These are phyloP conservation scores for Ochetophila trinervis DNA, from an alignment of 306 rosid genomes.

Conservation along the genomic window DNA sequence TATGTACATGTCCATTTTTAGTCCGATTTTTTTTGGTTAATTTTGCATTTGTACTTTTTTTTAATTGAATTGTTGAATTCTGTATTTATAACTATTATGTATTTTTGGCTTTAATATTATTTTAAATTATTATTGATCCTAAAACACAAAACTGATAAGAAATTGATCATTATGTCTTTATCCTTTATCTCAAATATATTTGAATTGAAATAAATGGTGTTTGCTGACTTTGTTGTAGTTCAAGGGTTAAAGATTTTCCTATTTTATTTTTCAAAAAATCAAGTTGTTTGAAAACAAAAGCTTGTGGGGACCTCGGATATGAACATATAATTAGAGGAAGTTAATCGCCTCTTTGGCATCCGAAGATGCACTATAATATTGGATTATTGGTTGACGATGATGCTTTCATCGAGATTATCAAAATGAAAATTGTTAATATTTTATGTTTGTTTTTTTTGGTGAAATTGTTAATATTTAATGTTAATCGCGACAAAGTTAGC, in stretches of 20 bases:
- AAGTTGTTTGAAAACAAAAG: conserved; percentile 23
- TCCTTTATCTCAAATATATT: too few relatives aligned
- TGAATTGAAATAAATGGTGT: conserved; percentile 12
- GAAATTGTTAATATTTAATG: conserved; percentile 14
- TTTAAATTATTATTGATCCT: too few relatives aligned
- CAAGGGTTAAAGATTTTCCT: not conserved
- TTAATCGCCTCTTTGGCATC: conserved; percentile 33
- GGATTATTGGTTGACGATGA: conserved; percentile 23
- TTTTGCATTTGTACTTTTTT: too few relatives aligned
- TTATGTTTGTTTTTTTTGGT: too few relatives aligned
- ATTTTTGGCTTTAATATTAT: too few relatives aligned
- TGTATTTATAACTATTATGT: too few relatives aligned
- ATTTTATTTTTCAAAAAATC: not conserved
- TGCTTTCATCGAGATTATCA: conserved; percentile 29
- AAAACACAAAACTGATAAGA: too few relatives aligned
- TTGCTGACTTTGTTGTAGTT: not conserved
- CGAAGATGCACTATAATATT: conserved; percentile 22
- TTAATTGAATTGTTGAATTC: too few relatives aligned
- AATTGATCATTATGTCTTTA: too few relatives aligned
- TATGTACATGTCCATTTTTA: too few relatives aligned
- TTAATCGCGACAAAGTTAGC: conserved; percentile 3
- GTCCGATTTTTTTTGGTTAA: too few relatives aligned
- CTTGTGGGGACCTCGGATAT: conserved; percentile 44
- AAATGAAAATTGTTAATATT: conserved; percentile 14
- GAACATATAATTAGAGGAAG: conserved; percentile 18